Evolutionary conservation across 257 asterid genomes (phyloP), one percentile per base, ranked within the genome.

Genomic region (Plantago ovata): DNA sequence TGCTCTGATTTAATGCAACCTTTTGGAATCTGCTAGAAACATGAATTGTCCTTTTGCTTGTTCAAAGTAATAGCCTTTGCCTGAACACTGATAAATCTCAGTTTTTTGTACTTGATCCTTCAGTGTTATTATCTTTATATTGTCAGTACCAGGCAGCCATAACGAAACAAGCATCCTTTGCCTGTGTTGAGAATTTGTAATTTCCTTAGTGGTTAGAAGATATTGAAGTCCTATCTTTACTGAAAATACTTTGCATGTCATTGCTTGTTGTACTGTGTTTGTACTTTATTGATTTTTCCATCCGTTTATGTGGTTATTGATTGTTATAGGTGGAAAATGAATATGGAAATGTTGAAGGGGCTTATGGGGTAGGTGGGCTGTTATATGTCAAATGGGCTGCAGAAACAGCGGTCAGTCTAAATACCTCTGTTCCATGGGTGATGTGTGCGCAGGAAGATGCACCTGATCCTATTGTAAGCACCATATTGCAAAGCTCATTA

Each of bases 341-440:
- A 65, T 87, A 84, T 57, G 96, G 96, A 53, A 79, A 82, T 53
- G 94, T 87, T n/a, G 83, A 81, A 66, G 63, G 74, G 63, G 69
- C 91, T 42, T 87, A 84, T 68, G 96, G 94, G 57, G 66, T 45
- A 57, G 81, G 75, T 0, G 94, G 94, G 60, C 56, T 66, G 48
- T 57, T 63, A 22, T 87, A 87, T 68, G 79, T 84, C 39, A 72
- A 81, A 65, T 87, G 95, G 96, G 89, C 96, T 65, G 96, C 96
- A 60, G 75, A 82, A 82, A 79, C 85, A 47, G 96, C 95, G 54
- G 69, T 84, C 12, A 56, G 66, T 58, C 84, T 87, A 21, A 82
- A 84, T 43, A 87, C 89, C 10, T 63, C 81, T 3, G 92, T 87
- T 20, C 96, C 96, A 13, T 87, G 94, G 96, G 96, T 87, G 71